These are phyloP conservation scores for Globisporangium sylvaticum DNA, from an alignment of 352 stramenopile genomes.

Conservation along the genomic window DNA sequence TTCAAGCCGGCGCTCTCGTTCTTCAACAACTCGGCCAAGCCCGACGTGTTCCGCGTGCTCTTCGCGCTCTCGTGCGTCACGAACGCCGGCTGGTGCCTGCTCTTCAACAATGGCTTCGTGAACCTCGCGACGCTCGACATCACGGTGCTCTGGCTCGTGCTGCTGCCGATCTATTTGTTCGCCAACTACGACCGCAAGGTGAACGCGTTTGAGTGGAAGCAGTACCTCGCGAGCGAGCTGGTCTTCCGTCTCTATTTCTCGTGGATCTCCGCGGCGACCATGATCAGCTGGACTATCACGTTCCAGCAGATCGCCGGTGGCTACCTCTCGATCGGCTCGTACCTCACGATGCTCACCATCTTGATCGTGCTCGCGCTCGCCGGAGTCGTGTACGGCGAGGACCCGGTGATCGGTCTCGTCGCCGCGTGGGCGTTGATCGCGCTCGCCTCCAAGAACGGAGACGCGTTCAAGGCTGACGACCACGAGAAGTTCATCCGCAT, in stretches of 20 bases:
- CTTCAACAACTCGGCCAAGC: slow-evolving; percentile 40
- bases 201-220: slow-evolving; percentile 42
- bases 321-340: slow-evolving; percentile 34
- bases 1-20: slow-evolving; percentile 43
- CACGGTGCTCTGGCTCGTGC: slow-evolving; percentile 52
- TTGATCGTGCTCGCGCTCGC: slow-evolving; percentile 38
- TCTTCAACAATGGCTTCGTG: slow-evolving; percentile 39
- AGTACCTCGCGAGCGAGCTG: slow-evolving; percentile 60
- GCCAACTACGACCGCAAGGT: slow-evolving; percentile 43
- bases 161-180: slow-evolving; percentile 66
- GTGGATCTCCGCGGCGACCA: slow-evolving; percentile 48
- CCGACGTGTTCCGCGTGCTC: slow-evolving; percentile 40
- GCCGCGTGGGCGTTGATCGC: slow-evolving; percentile 44
- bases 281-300: slow-evolving; percentile 55
- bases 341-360: slow-evolving; percentile 40
- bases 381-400: slow-evolving; percentile 42
- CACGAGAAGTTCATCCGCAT: slow-evolving; percentile 32
- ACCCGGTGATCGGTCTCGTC: slow-evolving; percentile 54
- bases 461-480: slow-evolving; percentile 17
- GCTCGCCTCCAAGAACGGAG: slow-evolving; percentile 39
- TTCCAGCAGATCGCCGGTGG: slow-evolving; percentile 34
- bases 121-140: slow-evolving; percentile 39
- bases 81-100: slow-evolving; percentile 52
- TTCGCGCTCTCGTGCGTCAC: slow-evolving; percentile 50
- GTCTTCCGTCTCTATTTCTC: slow-evolving; percentile 62